Evolutionary conservation across 257 asterid species (phyloP), one percentile per base, ranked within the genome.

Genomic region (Rhazya stricta): DNA sequence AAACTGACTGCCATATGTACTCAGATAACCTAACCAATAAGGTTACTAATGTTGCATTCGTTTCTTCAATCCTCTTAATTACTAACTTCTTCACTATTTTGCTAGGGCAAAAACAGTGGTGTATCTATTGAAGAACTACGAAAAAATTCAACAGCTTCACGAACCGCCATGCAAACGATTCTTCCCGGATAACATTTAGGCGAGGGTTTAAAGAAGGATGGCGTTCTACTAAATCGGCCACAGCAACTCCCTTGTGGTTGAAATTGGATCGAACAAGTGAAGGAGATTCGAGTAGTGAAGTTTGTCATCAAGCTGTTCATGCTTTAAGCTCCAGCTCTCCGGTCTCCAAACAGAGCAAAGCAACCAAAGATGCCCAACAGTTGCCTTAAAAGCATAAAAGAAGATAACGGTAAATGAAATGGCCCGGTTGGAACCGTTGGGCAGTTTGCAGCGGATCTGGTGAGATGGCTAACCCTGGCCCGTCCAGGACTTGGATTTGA

Each of bases 121-220:
- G 32, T 37, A 66, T 21, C 37, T 66, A 66, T 9, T 66, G 30
- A 77, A 69, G 5, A 51, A 46, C 50, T 9, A 65, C 34, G 1
- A 54, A 46, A 11, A 50, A 39, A 4, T 36, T 27, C 36, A 61
- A 27, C 66, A 77, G 16, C 7, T 41, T 42, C n/a, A 79, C 84
- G 81, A 73, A 94, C 98, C 88, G 98, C 98, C 95, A 85, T 80
- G 97, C 97, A 94, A 56, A 90, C 83, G 57, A 84, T 10, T 91
- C 91, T 85, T 72, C 84, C 69, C 48, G 76, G 58, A 50, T 53
- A 85, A 76, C 69, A 76, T 76, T 72, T 81, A 18, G 37, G 78
- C 6, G 85, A 86, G 73, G 91, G 80, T 43, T 56, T 82, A 63
- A 53, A 36, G 74, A 72, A 72, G 57, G 75, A 27, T 9, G 77